Base-by-base conservation (phyloP, 805 yeast genomes). In the Maudiozyma bulderi region DNA sequence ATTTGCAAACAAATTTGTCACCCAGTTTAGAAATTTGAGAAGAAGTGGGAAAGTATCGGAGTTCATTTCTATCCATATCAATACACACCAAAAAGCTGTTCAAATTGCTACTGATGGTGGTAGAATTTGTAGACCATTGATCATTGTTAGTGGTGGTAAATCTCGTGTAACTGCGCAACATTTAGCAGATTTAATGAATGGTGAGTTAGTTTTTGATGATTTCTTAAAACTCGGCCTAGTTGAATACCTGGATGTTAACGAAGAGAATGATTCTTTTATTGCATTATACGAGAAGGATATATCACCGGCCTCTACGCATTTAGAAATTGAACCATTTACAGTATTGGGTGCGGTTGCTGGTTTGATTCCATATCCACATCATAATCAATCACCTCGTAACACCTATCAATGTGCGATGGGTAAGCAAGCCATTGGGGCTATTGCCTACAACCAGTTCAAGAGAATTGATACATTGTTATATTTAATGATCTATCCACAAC, bases 381-480 rank as follows among this genome's bases (percentile, higher is more conserved):
- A 93, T 70, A 93, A 93, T 69, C 99, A 93, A 74, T 90, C 97
- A 49, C 99, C 99, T 52, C 91, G 99, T 81, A 93, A 93, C 65
- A 93, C 99, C 1, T 93, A 93, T 71, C 99, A 93, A 74, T 90
- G 96, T 68, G 99, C 99, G 58, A 93, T 93, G 99, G 99, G 99
- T 80, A 93, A 93, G 70, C 99, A 93, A 72, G 99, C 99, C n/a
- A 91, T 93, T 68, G 99, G 99, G 57, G 98, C 98, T 2, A 93
- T 93, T 69, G 96, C 95, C 9, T 93, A 93, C 66, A 93, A 93
- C 67, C 99, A 93, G 70, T 86, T 93, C 71, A 79, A 88, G 64
- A 82, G 99, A 67, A 91, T 93, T 56, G 99, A 93, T 63, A 93
- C 99, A 1, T 70, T 93, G 61, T 73, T 93, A 55, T 93, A 93